Evolutionary conservation across 2,329 filamentous ascomycete species (phyloP), one percentile per base, ranked within the genome.

Genomic region (Fusarium sp.): DNA sequence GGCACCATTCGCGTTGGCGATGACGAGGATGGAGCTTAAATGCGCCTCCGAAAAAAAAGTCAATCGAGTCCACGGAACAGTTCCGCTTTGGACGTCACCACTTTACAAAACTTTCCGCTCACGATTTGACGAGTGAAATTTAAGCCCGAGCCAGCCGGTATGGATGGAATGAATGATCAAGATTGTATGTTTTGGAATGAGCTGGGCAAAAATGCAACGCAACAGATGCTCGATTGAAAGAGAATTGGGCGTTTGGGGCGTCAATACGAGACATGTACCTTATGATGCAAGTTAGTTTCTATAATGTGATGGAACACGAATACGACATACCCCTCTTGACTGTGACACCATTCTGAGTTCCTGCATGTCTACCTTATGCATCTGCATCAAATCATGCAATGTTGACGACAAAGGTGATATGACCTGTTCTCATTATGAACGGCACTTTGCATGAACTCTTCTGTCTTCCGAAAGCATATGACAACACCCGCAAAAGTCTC

Each of bases 1-100:
- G 82, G 82, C 5, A 75, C 78, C 9, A 84, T 84, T 46, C 27
- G 78, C 75, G 73, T 88, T 80, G 39, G 84, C 80, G 51, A 84
- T 77, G 56, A 87, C 45, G 76, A 84, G 12, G 73, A 78, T 29
- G 76, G 75, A 35, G 76, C 76, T 48, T 77, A 73, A 69, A 48
- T 23, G 37, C n/a, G 12, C 8, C 1, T 21, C 5, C 16, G 6
- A 37, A 1, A 45, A 21, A 41, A 27, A 33, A 18, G 10, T 10
- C 31, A 57, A 42, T 37, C 18, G 9, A 7, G 42, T 42, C 25
- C n/a, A 27, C 21, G 51, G 31, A 27, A 10, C 12, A 37, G 16
- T 35, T 23, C 48, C 42, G 10, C 58, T 31, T 29, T 19, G 15
- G 37, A 25, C 19, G 21, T 23, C 16, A 25, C 31, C 19, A 39